Percentiles rank a stretch among this genome's conserved stretches.
Conservation (phyloP, 352 stramenopile genomes). For the Phytophthora syringae region DNA sequence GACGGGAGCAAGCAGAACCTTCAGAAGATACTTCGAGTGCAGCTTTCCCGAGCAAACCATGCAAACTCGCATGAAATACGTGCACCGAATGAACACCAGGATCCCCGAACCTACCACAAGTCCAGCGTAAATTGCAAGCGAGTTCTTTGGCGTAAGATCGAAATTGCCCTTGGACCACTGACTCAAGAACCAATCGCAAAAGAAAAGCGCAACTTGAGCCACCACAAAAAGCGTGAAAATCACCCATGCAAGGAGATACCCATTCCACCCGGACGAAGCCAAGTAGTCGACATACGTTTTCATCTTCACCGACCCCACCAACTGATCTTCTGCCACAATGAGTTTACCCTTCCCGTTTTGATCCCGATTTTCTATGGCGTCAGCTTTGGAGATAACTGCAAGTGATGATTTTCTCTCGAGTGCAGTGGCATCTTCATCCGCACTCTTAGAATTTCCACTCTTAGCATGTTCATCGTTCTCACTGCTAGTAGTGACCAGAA, state of each 20-base stretch:
- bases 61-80: conserved; percentile 58
- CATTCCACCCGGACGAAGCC: conserved; percentile 51
- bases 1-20: conserved; percentile 51
- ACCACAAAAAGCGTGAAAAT: conserved; percentile 46
- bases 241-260: conserved; percentile 23
- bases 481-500: conserved; percentile 22
- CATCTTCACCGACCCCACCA: conserved; percentile 40
- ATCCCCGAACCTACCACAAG: conserved; percentile 39
- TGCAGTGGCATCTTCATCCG: neutral
- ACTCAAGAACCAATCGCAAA: conserved; percentile 63
- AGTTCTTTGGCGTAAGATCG: conserved; percentile 37
- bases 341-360: conserved; percentile 31
- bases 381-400: neutral
- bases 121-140: conserved; percentile 43
- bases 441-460: neutral
- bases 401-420: too few relatives aligned
- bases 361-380: neutral
- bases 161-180: conserved; percentile 47
- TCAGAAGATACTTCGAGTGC: conserved; percentile 49
- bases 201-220: conserved; percentile 53
- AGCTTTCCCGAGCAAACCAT: conserved; percentile 52
- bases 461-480: conserved; percentile 1
- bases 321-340: conserved; percentile 47
- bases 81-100: conserved; percentile 46
- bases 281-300: conserved; percentile 59